A percentile compares a stretch with the other conserved stretches of the same genome.
phyloP scores from a whole-genome alignment of 352 stramenopile species.

The Globisporangium echinulatum region DNA sequence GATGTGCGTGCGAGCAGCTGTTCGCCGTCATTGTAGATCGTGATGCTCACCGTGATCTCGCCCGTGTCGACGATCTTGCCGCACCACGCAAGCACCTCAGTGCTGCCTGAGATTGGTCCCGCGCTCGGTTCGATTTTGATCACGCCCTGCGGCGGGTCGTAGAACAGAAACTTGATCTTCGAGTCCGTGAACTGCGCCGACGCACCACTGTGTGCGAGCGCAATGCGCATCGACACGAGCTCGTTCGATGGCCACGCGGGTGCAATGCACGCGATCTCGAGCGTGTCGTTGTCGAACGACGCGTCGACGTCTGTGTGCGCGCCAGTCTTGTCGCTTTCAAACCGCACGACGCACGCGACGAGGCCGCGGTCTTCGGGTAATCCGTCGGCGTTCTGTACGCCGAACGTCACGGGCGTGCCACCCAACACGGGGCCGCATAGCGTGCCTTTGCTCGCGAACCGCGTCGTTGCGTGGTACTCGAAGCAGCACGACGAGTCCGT shows the following conservation, averaged over 20 bases:
- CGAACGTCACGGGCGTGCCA: conserved; percentile 38
- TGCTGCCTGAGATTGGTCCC: conserved; percentile 46
- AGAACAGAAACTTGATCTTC: conserved; percentile 59
- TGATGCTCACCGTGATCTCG: conserved; percentile 52
- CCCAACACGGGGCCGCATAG: conserved; percentile 56
- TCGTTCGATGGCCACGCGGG: conserved; percentile 56
- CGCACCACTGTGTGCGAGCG: conserved; percentile 14
- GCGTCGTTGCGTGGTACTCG: conserved; percentile 52
- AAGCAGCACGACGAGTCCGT: conserved; percentile 60
- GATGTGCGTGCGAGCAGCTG: not conserved
- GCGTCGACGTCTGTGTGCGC: conserved; percentile 26
- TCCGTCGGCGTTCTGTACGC: conserved; percentile 29
- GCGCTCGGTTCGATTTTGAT: conserved; percentile 56
- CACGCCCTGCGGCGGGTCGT: conserved; percentile 54
- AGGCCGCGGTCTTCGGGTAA: conserved; percentile 35
- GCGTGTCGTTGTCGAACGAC: conserved; percentile 25
- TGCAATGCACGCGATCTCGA: conserved; percentile 29
- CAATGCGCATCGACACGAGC: conserved; percentile 34
- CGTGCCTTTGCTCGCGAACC: conserved; percentile 31
- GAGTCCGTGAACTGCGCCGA: conserved; percentile 35
- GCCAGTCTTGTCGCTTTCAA: conserved; percentile 28
- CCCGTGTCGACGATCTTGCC: conserved; percentile 64
- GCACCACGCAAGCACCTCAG: conserved; percentile 45
- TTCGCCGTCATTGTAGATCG: conserved; percentile 14
- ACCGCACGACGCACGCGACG: conserved; percentile 38